Evolutionary conservation across 2,329 filamentous ascomycete genomes (phyloP), one percentile per base, ranked within the genome.

Genomic region (Penicillium sp.): DNA sequence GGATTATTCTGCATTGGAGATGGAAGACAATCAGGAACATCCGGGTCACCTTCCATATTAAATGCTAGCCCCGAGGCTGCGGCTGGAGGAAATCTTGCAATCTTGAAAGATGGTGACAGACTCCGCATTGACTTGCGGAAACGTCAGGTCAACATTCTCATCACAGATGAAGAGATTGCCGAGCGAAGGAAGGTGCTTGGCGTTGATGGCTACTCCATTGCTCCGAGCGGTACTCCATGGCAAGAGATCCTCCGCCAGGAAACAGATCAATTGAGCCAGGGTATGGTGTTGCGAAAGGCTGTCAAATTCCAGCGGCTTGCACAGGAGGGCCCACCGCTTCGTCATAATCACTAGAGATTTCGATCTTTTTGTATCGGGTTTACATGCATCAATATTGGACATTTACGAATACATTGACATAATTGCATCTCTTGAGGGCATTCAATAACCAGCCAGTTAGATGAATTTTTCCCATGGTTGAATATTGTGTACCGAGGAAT

Each of bases 11-110:
- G 79, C 53, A 79, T 83, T 54, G 81, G 81, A 6, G 81, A 83
- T 60, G 81, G 81, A 1, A 70, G 81, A 44, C 81, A 83, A 61
- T 82, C 79, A 7, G 81, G 81, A 31, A 83, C 81, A 3, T 83
- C 80, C 3, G 80, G 77, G 0, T 81, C 77, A 3, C 81, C 81
- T 1, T 81, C 79, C 0, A 83, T 83, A 47, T 67, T 83, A n/a
- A 82, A 83, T 55, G 81, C 80, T 1, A 80, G 76, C 42, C 81
- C 81, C 7, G 81, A 83, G 64, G 81, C 81, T 11, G 79, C 80
- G 1, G 78, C 77, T 9, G 80, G 80, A 7, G 81, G 81, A 1
- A 83, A 83, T 49, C 69, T 83, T 18, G 80, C 78, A 4, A 71
- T 83, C 18, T 64, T 83, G 18, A 66, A 65, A 13, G 77, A 82